Conservation (phyloP, 805 yeast species). For the Pichia scutulata region DNA sequence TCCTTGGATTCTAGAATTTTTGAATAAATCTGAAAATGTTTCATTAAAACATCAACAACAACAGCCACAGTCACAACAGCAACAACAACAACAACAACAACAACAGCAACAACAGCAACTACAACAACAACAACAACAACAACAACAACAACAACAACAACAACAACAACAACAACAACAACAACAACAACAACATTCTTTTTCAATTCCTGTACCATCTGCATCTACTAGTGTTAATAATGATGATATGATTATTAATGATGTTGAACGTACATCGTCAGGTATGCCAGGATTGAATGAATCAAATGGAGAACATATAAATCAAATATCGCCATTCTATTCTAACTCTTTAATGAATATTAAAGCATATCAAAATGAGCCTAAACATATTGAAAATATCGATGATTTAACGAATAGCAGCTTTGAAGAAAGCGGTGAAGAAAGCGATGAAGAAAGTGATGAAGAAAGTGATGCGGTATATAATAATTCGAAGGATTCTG, state of each 20-base stretch:
- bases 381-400: neutral
- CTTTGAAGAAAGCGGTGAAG: neutral
- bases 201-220: neutral
- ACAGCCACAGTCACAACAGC: neutral
- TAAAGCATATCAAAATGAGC: neutral
- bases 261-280: neutral
- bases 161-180: neutral
- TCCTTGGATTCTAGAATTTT: conserved; percentile 56
- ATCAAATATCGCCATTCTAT: neutral
- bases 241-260: neutral
- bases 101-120: neutral
- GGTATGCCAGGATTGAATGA: conserved; percentile 6
- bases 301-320: neutral
- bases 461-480: neutral
- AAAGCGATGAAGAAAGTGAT: conserved; percentile 1
- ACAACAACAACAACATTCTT: neutral
- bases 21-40: conserved; percentile 23
- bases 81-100: neutral
- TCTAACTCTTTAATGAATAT: conserved; percentile 3
- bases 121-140: neutral
- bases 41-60: conserved; percentile 14
- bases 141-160: conserved; percentile 7
- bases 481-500: neutral
- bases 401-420: neutral
- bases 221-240: neutral